Evolutionary conservation across 1,284 basidiomycete species (phyloP), one percentile per base, ranked within the genome.

Genomic region (Puccinia coronata): DNA sequence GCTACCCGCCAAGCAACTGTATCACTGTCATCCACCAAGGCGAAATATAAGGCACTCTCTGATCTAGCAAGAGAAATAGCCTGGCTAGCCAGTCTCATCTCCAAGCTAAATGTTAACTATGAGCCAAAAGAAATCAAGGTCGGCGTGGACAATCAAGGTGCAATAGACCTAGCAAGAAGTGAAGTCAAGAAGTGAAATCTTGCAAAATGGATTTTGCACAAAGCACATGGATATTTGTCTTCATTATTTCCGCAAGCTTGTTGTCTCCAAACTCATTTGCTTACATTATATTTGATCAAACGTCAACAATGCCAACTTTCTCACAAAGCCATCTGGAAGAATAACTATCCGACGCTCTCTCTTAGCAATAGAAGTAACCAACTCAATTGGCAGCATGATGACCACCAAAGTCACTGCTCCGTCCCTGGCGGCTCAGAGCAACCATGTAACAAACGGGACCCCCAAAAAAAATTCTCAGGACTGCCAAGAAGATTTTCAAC

Each of bases 161-260:
- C 63, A 18, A 67, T 67, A 12, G 63, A 67, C 34, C 25, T 67
- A 18, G 63, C 63, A 18, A 18, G 25, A 23, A 41, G 14, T 18
- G 14, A 63, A 34, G 43, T n/a, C 63, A 18, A 18, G 25, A 23
- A 41, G 14, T 18, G 14, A 63, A 34, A 16, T 63, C 12, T 34
- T 14, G 16, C 61, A 63, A 14, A 63, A 63, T 31, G 61, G 36
- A 11, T 67, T 67, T n/a, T 5, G 47, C 6, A 71, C 69, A 5
- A 71, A 71, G 49, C 69, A 71, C 69, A 71, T 71, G 41, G 25
- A 51, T 18, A 51, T 71, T 51, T 20, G 31, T 2, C 25, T 47
- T 6, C 69, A 71, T 39, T 71, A n/a, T 20, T 25, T 71, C 2
- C 12, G 69, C 4, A 43, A 71, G 18, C 69, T 47, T 3, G 34